Evolutionary conservation across 78 protist genomes (phyloP).

Genomic region (Cavenderia fasciculata): DNA sequence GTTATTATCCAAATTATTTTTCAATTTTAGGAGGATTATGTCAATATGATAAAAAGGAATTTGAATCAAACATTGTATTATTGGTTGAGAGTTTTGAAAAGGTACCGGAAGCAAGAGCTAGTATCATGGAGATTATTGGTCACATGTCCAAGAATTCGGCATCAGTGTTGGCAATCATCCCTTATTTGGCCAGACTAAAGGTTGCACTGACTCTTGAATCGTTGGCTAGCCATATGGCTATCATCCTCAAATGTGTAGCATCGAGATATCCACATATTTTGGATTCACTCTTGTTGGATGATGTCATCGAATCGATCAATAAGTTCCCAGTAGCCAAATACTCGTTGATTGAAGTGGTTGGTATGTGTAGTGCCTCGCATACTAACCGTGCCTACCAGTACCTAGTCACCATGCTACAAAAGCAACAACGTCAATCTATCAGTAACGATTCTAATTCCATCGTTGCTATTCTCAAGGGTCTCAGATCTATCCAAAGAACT

Average conservation of each 20-base stretch:
- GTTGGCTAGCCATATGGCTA: slow-evolving; percentile 1
- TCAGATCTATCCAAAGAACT: slow-evolving; percentile 41
- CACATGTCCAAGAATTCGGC: too few relatives aligned
- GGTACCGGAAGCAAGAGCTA: slow-evolving; percentile 23
- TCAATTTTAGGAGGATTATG: slow-evolving; percentile 44
- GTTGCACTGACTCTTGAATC: slow-evolving; percentile 16
- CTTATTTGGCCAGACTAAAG: slow-evolving; percentile 23
- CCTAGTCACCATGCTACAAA: neutral
- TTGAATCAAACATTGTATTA: slow-evolving; percentile 27
- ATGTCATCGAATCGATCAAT: neutral
- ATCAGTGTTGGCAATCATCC: slow-evolving; percentile 13
- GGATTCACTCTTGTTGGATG: too few relatives aligned
- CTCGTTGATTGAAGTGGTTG: slow-evolving; percentile 34
- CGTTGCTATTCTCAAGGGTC: slow-evolving; percentile 41
- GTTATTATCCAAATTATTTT: slow-evolving; percentile 35
- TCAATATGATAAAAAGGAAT: slow-evolving; percentile 56
- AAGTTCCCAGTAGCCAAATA: neutral
- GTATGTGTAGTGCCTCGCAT: slow-evolving; percentile 16
- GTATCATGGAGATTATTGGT: slow-evolving; percentile 32
- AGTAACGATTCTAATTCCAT: slow-evolving; percentile 11
- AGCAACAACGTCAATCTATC: neutral
- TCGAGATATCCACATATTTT: slow-evolving; percentile 51
- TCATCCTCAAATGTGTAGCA: slow-evolving; percentile 13
- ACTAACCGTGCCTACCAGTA: neutral
- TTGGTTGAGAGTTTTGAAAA: slow-evolving; percentile 18